These are phyloP conservation scores for Pichia deserticola DNA, from an alignment of 805 yeast species.

Conservation along the genomic window DNA sequence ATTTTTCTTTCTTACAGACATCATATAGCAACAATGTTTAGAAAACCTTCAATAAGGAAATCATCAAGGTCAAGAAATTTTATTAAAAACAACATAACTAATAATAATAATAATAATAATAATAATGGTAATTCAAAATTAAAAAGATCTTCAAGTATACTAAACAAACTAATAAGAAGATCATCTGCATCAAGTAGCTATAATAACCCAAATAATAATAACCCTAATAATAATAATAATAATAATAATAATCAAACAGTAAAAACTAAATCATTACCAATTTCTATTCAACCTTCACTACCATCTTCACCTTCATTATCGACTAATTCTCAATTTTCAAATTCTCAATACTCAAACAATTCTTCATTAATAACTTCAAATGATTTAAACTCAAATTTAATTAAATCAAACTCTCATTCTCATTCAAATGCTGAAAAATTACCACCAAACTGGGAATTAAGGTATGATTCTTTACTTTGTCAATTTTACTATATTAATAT, in stretches of 20 bases:
- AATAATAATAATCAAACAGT: background rate
- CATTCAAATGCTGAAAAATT: slow-evolving; percentile 1
- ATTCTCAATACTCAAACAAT: no score
- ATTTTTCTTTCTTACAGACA: no score
- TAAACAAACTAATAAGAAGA: background rate
- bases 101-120: no score
- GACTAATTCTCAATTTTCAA: background rate
- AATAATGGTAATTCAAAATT: no score
- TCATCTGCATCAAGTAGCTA: background rate
- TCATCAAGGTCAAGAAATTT: no score
- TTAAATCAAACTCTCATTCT: no score
- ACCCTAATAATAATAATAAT: background rate
- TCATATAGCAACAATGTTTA: no score
- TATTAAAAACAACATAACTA: no score
- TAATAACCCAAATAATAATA: background rate
- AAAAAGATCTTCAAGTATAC: background rate
- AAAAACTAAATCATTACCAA: background rate
- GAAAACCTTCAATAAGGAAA: no score
- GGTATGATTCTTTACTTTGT: slow-evolving; percentile 32
- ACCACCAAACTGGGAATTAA: slow-evolving; percentile 30
- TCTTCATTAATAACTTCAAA: background rate
- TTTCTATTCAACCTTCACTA: no score
- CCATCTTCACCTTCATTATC: background rate
- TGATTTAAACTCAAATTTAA: no score
- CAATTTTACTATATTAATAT: slow-evolving; percentile 36